Base-by-base conservation (phyloP, 306 rosid genomes). In the Alnus glutinosa region DNA sequence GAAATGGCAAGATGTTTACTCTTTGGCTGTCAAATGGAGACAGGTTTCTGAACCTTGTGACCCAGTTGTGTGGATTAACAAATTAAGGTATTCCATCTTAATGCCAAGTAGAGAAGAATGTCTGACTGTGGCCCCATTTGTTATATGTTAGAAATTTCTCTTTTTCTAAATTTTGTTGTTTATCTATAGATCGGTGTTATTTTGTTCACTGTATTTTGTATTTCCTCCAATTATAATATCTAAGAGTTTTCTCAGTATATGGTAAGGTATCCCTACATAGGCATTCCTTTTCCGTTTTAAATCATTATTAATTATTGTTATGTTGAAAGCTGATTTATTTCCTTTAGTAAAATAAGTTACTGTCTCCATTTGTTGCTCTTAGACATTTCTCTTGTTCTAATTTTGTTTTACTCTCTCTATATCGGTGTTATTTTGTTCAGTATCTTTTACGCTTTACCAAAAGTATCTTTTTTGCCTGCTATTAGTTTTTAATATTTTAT, bases 11-110 rank as follows among this genome's bases (percentile, higher is more conserved):
- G 86, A 88, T 76, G 86, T 92, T 83, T 95, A 91, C 85, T 86
- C 97, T 16, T 18, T 90, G 55, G 98, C 98, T 85, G 96, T 90
- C 78, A 91, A 87, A 85, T 91, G 98, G 97, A 86, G 98, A 75
- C 97, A 94, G 83, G 87, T 94, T 87, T 87, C 97, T 70, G 97
- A 92, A 87, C 97, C 97, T 59, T 92, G 95, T 75, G 98, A 94
- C 62, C 97, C 97, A 59, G 94, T 92, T 85, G 89, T 91, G 79
- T 94, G 98, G 97, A 86, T 92, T 85, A 92, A 92, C 89, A 93
- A 91, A 83, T 86, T 92, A 80, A 93, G 98, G 98, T 95, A 90
- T 71, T 73, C 70, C 66, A 75, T 66, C 74, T 78, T 55, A 73
- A 73, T 72, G 70, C 77, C 16, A 48, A 74, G 48, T 71, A 81